Base-by-base conservation (phyloP, 768 basidiomycete genomes). In the Inosperma sp. region DNA sequence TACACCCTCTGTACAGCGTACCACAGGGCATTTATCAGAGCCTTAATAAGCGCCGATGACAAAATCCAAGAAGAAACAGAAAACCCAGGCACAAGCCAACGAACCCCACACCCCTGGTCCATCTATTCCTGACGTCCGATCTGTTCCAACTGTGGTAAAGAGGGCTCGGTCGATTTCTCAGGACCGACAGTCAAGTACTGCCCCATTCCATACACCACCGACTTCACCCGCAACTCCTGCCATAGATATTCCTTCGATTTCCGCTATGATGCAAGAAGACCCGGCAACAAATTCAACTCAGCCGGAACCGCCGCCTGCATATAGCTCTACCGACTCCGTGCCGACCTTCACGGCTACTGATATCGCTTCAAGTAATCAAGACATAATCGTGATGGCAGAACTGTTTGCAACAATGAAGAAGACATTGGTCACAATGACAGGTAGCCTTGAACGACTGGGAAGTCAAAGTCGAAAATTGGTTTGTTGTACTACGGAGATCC, bases 381-480 rank as follows among this genome's bases (percentile, higher is more conserved):
- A 78, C 39, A 59, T 77, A 5, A 33, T 70, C 3, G 72, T 70
- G 4, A 64, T 79, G 23, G 72, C 72, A 7, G 71, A 75, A n/a
- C 56, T 80, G 12, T 68, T 80, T 16, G 56, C 64, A 8, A 68
- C 72, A 17, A 76, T 81, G 71, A 76, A 75, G 50, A 58, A 63
- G 14, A 73, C 76, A 4, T 57, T 81, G 4, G 51, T 56, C 1
- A 59, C 65, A 0, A 65, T 82, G 48, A 66, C 72, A 2, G 57
- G 60, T 10, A 73, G 76, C 1, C 74, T 81, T 56, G 75, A 75
- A 31, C 62, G 59, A 1, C 64, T 83, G 5, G 75, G 68, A 5
- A 62, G 63, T n/a, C 79, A 81, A 52, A 72, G 74, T 0, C 67
- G 70, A 37, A 69, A 65, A 31, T 65, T 81, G 39, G 70, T 74